Evolutionary conservation across 108 stramenopile species (phyloP), one percentile per base, ranked within the genome.

Genomic region (Skeletonema tropicum): DNA sequence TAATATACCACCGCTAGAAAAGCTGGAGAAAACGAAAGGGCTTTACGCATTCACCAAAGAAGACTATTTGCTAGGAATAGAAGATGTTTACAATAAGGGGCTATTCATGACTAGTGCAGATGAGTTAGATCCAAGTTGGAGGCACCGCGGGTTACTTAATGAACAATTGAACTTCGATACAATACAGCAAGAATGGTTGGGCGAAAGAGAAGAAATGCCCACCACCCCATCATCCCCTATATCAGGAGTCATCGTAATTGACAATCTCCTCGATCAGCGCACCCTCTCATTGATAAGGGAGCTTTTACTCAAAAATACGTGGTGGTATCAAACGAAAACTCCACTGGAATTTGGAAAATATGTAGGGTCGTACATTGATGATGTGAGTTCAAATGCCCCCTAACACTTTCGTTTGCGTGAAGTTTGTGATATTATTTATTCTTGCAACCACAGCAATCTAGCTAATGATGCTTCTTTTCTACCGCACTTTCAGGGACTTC

Each of bases 351-450:
- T 88, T 68, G 86, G 88, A 10, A 86, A 87, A 21, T 91, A 90
- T 61, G 83, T 86, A 6, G 89, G 90, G 23, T 80, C 87, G 17
- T 89, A 90, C 76, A 85, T 91, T 31, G 90, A 93, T 62, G 92
- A 93, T 74, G 92, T 39, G 38, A 39, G 38, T 39, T 39, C 10
- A 10, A 39, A 9, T 39, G 38, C 10, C 11, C 10, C 11, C 36
- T 38, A 1, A 8, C 6, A 38, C 8, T 39, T 12, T 11, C 10
- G 1, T 11, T 39, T 11, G 38, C 9, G 11, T 39, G 38, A 39
- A 39, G 38, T 39, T 39, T 11, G 10, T 12, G 33, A 35, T 35
- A 7, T 7, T 35, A 35, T 35, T 35, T 35, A 0, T 35, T 35
- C 6, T 35, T 35, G 7, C 6, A 4, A 4, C 33, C 7, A 7